A percentile compares a stretch with the other conserved stretches of the same genome.
These are phyloP conservation scores for Excoecaria agallocha DNA, from an alignment of 345 rosid species.

Conservation along the genomic window DNA sequence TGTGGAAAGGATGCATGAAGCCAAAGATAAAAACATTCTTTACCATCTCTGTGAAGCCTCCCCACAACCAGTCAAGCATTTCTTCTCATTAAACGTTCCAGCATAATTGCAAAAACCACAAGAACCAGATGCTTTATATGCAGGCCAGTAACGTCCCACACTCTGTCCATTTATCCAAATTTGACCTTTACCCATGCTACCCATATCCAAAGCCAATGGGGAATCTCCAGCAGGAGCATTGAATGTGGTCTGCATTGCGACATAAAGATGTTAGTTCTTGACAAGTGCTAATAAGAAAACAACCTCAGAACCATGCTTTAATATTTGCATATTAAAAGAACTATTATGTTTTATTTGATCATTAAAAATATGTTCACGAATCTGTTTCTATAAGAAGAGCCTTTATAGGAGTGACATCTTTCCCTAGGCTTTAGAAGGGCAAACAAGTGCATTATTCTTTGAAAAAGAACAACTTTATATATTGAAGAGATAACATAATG, in stretches of 20 bases:
- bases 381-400: neutral
- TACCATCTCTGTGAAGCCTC: slow-evolving; percentile 97
- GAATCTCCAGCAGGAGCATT: slow-evolving; percentile 79
- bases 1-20: neutral
- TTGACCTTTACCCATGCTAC: slow-evolving; percentile 98
- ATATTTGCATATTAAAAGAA: neutral
- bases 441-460: neutral
- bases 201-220: slow-evolving; percentile 89
- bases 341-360: neutral
- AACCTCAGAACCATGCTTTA: neutral
- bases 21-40: neutral
- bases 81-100: slow-evolving; percentile 70
- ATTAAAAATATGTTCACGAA: neutral
- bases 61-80: slow-evolving; percentile 82
- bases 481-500: neutral
- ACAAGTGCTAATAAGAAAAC: neutral
- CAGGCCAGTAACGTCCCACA: slow-evolving; percentile 93
- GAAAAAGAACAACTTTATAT: neutral
- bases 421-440: neutral
- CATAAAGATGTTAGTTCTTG: slow-evolving; percentile 16
- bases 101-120: slow-evolving; percentile 66
- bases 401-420: neutral
- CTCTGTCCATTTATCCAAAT: slow-evolving; percentile 92
- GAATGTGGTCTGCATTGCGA: slow-evolving; percentile 64
- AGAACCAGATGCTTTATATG: slow-evolving; percentile 73